Evolutionary conservation across 306 rosid genomes (phyloP), one percentile per base, ranked within the genome.

Genomic region (Geum urbanum): DNA sequence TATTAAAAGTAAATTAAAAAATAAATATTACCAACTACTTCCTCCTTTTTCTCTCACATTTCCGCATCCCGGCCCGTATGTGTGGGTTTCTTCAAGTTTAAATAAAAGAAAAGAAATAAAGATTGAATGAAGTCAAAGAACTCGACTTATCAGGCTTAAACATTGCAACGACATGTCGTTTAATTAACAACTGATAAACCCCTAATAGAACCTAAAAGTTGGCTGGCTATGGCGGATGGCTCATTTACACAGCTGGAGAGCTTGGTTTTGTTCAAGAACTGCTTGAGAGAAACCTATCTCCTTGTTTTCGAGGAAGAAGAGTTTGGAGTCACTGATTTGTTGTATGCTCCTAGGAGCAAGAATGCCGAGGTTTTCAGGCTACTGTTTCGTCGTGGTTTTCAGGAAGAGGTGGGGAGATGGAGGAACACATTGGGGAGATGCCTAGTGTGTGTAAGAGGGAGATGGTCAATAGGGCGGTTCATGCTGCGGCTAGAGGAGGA

Each of bases 181-280:
- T 15, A 57, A 0, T 12, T 5, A 16, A 6, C 27, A 24, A 56
- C n/a, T 11, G 9, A 12, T 58, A 58, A 32, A 57, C 43, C 64
- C 64, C 12, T 5, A 12, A 15, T 5, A 56, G 11, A 24, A 18
- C 62, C 41, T 8, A n/a, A n/a, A n/a, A n/a, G n/a, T n/a, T n/a
- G n/a, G 92, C 90, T 0, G 96, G 99, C 51, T 94, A 91, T 50
- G 99, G 99, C 5, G 99, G 99, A 49, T 94, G 97, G 99, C 83
- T 94, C 24, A 88, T 94, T 84, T 94, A 94, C 88, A 94, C 99
- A 8, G 96, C 99, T 1, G 99, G 97, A 1, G 95, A 94, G 73
- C 69, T 87, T 44, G 74, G 78, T 40, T 94, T 91, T 70, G 88
- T 87, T 69, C 88, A 77, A 48, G 74, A 77, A 12, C 79, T 87